Evolutionary conservation across 306 rosid species (phyloP).

Genomic region (Gleditsia sinensis): DNA sequence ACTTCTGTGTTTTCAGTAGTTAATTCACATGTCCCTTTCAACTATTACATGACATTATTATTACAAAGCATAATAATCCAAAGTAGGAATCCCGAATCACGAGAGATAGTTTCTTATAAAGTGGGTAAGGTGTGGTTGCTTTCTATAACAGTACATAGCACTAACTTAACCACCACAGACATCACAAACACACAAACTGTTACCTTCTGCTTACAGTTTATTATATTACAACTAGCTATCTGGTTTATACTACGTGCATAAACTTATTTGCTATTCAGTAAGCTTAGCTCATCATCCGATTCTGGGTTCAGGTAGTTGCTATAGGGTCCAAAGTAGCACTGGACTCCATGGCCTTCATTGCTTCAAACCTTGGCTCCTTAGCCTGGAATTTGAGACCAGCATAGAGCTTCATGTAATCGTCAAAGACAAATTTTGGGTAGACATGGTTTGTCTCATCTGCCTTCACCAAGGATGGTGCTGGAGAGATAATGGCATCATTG

Average conservation of each 20-base stretch:
- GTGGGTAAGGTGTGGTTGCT: conserved; percentile 31
- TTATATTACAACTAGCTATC: conserved; percentile 25
- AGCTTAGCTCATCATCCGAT: conserved; percentile 17
- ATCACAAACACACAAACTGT: conserved; percentile 34
- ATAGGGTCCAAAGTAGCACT: conserved; percentile 48
- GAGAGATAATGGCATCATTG: conserved; percentile 77
- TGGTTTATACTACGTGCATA: conserved; percentile 28
- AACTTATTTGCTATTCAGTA: neutral
- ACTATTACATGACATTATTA: conserved; percentile 17
- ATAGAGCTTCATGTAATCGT: conserved; percentile 96
- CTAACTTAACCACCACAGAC: conserved; percentile 36
- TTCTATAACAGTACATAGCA: conserved; percentile 35
- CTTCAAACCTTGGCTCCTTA: conserved; percentile 97
- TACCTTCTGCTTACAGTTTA: conserved; percentile 24
- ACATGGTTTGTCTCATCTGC: conserved; percentile 49
- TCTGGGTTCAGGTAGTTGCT: conserved; percentile 55
- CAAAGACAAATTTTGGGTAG: conserved; percentile 90
- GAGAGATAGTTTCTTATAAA: conserved; percentile 32
- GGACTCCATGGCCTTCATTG: conserved; percentile 70
- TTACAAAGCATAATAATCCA: conserved; percentile 33
- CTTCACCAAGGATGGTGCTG: conserved; percentile 74
- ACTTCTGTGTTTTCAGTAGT: neutral
- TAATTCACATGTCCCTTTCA: neutral
- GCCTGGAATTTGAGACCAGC: conserved; percentile 84
- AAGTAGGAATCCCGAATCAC: conserved; percentile 41